A percentile compares a stretch with the other conserved stretches of the same genome.
phyloP scores from a whole-genome alignment of 2,329 filamentous ascomycete genomes.

The Scytalidium sp. region DNA sequence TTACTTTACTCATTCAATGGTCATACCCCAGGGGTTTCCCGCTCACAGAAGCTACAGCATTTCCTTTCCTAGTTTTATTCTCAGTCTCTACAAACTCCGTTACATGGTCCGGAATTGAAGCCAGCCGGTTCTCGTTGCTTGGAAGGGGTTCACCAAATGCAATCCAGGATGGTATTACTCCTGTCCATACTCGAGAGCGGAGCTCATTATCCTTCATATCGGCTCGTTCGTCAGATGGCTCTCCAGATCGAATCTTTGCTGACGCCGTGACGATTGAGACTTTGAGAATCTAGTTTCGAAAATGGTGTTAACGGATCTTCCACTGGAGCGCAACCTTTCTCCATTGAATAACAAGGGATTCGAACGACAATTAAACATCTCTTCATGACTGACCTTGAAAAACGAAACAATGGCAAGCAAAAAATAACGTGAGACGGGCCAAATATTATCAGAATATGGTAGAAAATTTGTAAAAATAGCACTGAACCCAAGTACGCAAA shows the following conservation, averaged over 20 bases:
- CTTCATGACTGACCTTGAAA: no score
- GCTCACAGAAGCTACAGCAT: slow-evolving; percentile 30
- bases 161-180: slow-evolving; percentile 61
- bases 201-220: slow-evolving; percentile 44
- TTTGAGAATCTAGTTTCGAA: slow-evolving; percentile 53
- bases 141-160: slow-evolving; percentile 44
- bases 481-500: neutral
- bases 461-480: neutral
- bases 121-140: slow-evolving; percentile 6
- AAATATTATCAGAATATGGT: no score
- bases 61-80: slow-evolving; percentile 38
- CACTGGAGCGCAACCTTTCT: no score
- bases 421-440: no score
- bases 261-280: slow-evolving; percentile 69
- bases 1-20: slow-evolving; percentile 27
- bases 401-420: no score
- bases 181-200: slow-evolving; percentile 48
- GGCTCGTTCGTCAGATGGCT: slow-evolving; percentile 51
- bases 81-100: slow-evolving; percentile 44
- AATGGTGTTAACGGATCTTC: neutral
- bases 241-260: slow-evolving; percentile 69
- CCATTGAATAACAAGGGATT: no score
- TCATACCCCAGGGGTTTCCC: neutral
- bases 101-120: slow-evolving; percentile 50
- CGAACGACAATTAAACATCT: no score